These are phyloP conservation scores for Hondaea fermentalgiana DNA, from an alignment of 108 stramenopile species.

Conservation along the genomic window DNA sequence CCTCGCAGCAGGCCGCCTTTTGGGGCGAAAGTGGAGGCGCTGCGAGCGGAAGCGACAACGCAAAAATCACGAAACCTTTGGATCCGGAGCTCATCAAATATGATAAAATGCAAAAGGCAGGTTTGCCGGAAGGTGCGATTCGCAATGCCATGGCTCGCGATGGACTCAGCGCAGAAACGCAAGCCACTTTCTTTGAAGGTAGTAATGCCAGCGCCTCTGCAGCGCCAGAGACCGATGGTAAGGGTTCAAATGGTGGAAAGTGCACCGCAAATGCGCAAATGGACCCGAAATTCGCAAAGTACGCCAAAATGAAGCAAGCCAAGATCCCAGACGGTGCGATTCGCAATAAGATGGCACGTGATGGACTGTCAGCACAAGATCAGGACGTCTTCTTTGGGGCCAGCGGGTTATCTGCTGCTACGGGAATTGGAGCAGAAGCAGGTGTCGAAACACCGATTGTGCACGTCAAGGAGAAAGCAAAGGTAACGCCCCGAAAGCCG, in stretches of 20 bases:
- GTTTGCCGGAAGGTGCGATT: background rate
- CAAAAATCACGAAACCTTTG: background rate
- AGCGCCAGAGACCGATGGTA: background rate
- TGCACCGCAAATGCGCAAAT: background rate
- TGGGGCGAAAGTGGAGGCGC: background rate
- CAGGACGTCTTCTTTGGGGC: background rate
- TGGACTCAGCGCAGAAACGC: background rate
- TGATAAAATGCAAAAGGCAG: background rate
- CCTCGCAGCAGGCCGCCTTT: background rate
- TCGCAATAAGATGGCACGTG: background rate
- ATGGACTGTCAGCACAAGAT: background rate
- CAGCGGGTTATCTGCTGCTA: background rate
- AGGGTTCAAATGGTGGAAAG: background rate
- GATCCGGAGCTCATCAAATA: background rate
- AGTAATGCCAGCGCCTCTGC: background rate
- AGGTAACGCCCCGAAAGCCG: background rate
- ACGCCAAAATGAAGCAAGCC: background rate
- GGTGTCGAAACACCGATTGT: background rate
- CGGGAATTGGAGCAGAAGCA: background rate
- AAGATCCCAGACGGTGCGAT: background rate
- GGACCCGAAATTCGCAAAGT: constrained; percentile 1
- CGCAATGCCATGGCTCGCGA: background rate
- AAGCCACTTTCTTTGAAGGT: background rate
- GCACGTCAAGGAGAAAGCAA: background rate
- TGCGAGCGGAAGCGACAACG: background rate